These are phyloP conservation scores for Diaporthe australafricana DNA, from an alignment of 2,329 filamentous ascomycete species.

Conservation along the genomic window DNA sequence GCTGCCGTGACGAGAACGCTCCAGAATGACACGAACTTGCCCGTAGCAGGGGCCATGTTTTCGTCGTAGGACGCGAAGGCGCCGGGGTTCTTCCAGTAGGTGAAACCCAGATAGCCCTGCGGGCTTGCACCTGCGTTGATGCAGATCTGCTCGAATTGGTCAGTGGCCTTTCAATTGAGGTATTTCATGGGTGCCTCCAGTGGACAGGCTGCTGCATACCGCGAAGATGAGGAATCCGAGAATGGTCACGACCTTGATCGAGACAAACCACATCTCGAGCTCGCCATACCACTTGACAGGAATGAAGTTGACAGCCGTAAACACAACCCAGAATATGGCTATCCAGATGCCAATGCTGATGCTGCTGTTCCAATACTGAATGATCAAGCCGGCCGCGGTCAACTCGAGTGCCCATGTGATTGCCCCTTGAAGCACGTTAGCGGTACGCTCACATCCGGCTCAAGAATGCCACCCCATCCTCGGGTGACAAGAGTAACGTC, in stretches of 20 bases:
- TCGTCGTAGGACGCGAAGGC: slow-evolving; percentile 63
- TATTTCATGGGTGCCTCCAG: neutral
- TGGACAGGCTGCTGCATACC: neutral
- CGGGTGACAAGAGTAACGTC: neutral
- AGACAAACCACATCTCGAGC: slow-evolving; percentile 82
- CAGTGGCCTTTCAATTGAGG: neutral
- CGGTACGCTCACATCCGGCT: neutral
- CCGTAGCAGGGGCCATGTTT: slow-evolving; percentile 49
- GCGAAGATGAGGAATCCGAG: slow-evolving; percentile 81
- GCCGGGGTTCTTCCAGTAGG: slow-evolving; percentile 76
- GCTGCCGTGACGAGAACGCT: slow-evolving; percentile 74
- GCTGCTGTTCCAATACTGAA: slow-evolving; percentile 76
- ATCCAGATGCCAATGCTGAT: slow-evolving; percentile 80
- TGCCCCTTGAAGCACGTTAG: slow-evolving; percentile 52
- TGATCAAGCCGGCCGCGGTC: slow-evolving; percentile 78
- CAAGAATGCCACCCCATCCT: neutral
- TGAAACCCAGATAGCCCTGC: slow-evolving; percentile 79
- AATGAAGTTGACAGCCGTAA: slow-evolving; percentile 77
- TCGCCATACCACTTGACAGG: slow-evolving; percentile 81
- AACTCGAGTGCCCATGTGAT: slow-evolving; percentile 80
- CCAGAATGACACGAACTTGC: slow-evolving; percentile 78
- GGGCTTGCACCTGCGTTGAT: slow-evolving; percentile 78
- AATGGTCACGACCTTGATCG: slow-evolving; percentile 81
- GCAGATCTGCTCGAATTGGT: slow-evolving; percentile 61
- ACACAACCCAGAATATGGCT: slow-evolving; percentile 77